These are phyloP conservation scores for Buddleja alternifolia DNA, from an alignment of 257 asterid genomes.

Conservation along the genomic window DNA sequence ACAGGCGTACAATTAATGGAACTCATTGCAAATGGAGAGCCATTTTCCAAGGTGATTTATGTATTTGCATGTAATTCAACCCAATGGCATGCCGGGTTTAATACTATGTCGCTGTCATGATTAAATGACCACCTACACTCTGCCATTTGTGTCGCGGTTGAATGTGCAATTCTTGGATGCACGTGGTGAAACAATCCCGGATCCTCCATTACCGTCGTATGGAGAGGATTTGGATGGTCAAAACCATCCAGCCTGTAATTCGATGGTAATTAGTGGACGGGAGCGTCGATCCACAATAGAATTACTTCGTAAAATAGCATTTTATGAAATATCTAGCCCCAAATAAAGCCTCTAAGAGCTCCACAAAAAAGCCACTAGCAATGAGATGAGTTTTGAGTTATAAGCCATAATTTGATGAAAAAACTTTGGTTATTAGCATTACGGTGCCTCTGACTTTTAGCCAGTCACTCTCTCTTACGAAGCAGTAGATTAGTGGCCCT, in stretches of 20 bases:
- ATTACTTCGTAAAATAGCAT: slow-evolving; percentile 20
- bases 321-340: slow-evolving; percentile 19
- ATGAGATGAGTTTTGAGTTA: not conserved
- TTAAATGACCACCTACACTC: slow-evolving; percentile 30
- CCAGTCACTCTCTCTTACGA: too few species aligned
- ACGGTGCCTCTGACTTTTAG: too few species aligned
- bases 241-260: too few species aligned
- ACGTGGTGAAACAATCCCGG: too few species aligned
- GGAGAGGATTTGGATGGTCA: too few species aligned
- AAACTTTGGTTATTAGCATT: not conserved
- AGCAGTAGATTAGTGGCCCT: too few species aligned
- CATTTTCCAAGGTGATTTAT: slow-evolving; percentile 76
- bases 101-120: slow-evolving; percentile 27
- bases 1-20: slow-evolving; percentile 88
- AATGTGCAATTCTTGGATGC: not conserved
- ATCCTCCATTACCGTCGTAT: too few species aligned
- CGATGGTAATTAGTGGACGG: too few species aligned
- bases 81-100: not conserved
- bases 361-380: not conserved
- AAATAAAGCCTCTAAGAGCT: slow-evolving; percentile 14
- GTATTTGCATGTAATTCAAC: not conserved
- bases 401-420: not conserved
- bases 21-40: slow-evolving; percentile 70
- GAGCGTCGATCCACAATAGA: too few species aligned
- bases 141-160: slow-evolving; percentile 14